Base-by-base conservation (phyloP, 2,329 filamentous ascomycete species). In the Shiraia bambusicola region DNA sequence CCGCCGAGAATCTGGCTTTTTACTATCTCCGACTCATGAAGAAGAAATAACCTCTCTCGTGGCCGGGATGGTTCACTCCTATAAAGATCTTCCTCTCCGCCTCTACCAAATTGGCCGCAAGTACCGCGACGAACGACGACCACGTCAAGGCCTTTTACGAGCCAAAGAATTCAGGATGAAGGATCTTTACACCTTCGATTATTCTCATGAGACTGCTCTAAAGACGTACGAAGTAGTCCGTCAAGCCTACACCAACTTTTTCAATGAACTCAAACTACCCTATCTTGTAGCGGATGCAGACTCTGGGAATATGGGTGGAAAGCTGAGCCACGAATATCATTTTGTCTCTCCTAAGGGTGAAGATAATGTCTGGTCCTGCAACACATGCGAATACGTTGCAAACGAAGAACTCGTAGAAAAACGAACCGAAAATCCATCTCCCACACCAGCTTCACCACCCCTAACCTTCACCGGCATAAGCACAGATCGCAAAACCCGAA, bases 111-210 rank as follows among this genome's bases (percentile, higher is more conserved):
- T 93, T 34, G 84, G 88, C 22, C 81, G 92, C 33, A 98, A 98
- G 69, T 98, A 97, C 62, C 83, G 93, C 34, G 93, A 98, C 71
- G 93, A 98, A 69, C 80, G 86, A 42, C 80, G 93, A 17, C 93
- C 93, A 14, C 81, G 93, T 24, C 88, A 95, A 56, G 93, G 93
- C 10, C 76, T 98, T 2, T 75, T 98, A 7, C 83, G 93, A 8
- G 87, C 88, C 1, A 83, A 90, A 47, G 93, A 98, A 61, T 98
- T 98, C 59, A 72, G 89, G 55, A 98, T 98, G 93, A 98, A 98
- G 69, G 93, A 98, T 67, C 78, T 98, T 1, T 98, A 98, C 66
- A 96, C 91, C 0, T 98, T 98, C 61, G 93, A 98, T 61, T 72
- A 77, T 26, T 84, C 78, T 3, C 65, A 76, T 0, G 71, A 79